Base-by-base conservation (phyloP, 2,329 filamentous ascomycete species). In the Xylariomycetidae sp. region DNA sequence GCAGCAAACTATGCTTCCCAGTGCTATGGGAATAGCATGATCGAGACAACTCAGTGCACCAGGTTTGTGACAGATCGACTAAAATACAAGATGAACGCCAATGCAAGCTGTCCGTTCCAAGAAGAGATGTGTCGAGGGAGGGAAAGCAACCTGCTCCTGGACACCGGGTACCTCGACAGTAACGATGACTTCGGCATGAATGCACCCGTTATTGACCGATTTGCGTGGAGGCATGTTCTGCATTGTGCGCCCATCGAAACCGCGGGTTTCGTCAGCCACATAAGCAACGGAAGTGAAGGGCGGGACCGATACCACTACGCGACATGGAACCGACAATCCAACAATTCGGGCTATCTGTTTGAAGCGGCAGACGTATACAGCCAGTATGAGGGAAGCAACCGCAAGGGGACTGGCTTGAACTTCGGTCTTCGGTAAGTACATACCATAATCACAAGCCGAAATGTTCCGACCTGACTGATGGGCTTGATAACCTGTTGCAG, bases 241-340 rank as follows among this genome's bases (percentile, higher is more conserved):
- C 38, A 44, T 12, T 44, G 41, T n/a, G 41, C 41, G 12, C 41
- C 41, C 6, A 25, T 43, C 4, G 30, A 10, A 4, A 43, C 41
- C 2, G 10, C 12, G 12, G 33, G 35, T 1, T 41, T 16, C n/a
- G 35, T 35, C 2, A 41, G 38, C 9, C 18, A 37, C 8, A n/a
- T 6, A 1, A 34, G n/a, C 15, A 13, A n/a, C 8, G 19, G n/a
- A 2, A 5, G 19, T 4, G 41, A 23, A 3, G 23, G 24, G 13
- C 3, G 29, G 17, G 42, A 38, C 1, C 3, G 29, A 13, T 44
- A 44, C 30, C 14, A 41, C 10, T 44, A 42, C 16, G 41, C 10
- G 4, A 10, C 10, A 10, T 15, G 5, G 4, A 25, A 1, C 15
- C 13, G 3, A 10, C 23, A 9, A 31, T n/a, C 6, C 5, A 1